Evolutionary conservation across 371 early-diverging fungal species (phyloP).

Genomic region (Phascolomyces articulosus): DNA sequence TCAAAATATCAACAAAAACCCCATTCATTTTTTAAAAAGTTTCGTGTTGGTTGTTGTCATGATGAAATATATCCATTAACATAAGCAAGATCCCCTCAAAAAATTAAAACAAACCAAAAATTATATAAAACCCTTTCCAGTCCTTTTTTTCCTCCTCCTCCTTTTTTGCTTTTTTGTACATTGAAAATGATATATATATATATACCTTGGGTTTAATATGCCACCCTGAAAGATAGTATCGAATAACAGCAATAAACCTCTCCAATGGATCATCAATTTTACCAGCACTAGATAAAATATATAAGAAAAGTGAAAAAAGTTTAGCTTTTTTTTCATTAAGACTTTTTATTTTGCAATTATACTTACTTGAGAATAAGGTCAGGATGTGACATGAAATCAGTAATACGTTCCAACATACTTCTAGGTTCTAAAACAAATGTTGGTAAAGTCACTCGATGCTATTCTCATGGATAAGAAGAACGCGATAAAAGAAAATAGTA

Average conservation of each 20-base stretch:
- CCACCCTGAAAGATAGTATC: conserved; percentile 96
- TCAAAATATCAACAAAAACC: too few species aligned
- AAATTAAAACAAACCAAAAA: too few species aligned
- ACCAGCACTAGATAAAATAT: conserved; percentile 48
- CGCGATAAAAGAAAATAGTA: too few species aligned
- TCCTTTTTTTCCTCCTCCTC: conserved; percentile 2
- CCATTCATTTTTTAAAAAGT: too few species aligned
- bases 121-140: too few species aligned
- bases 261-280: conserved; percentile 77
- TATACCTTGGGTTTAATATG: conserved; percentile 91
- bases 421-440: conserved; percentile 96
- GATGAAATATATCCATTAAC: too few species aligned
- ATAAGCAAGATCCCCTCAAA: too few species aligned
- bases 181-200: neutral
- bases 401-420: conserved; percentile 89
- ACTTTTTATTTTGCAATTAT: neutral
- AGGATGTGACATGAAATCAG: conserved; percentile 94
- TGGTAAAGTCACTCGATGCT: conserved; percentile 85
- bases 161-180: too few species aligned
- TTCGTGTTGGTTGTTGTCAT: too few species aligned
- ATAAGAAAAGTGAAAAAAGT: too few species aligned
- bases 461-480: too few species aligned
- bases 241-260: conserved; percentile 86
- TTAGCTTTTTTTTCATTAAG: neutral
- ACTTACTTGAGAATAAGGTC: conserved; percentile 79